Base-by-base conservation (phyloP, 441 rosid genomes). In the Adansonia madagascariensis region DNA sequence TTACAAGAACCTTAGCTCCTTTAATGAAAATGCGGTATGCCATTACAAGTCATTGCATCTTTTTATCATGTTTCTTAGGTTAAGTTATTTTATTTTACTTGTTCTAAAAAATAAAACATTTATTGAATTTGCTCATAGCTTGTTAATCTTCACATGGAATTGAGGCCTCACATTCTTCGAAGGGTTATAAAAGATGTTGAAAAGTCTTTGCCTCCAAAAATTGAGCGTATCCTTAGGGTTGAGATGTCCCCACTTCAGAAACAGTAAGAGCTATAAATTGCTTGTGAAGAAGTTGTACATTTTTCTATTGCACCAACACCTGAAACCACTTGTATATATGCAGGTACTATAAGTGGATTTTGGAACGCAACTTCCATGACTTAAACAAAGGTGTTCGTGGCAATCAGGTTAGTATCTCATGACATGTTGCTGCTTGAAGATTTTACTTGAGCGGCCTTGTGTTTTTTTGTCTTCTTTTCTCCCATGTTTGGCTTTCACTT, bases 161-260 rank as follows among this genome's bases (percentile, higher is more conserved):
- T 97, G 89, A 91, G 97, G 90, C 99, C 99, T 72, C 99, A 97
- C 83, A 93, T 97, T 81, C 91, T 97, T 72, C 88, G 99, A 76
- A 94, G 99, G 88, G 98, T 97, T 55, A 97, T 97, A 79, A 97
- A 97, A 86, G 99, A 97, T 82, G 99, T 97, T 22, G 99, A 97
- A 82, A 97, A 95, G 87, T 95, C 98, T 71, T 87, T 97, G 86
- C 99, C 99, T 71, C 99, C 99, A 17, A 97, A 97, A 87, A 91
- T 93, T 80, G 99, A 97, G 89, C 97, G 99, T 59, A 93, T 97
- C 79, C 89, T 97, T 83, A 91, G 99, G 89, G 96, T 97, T 80
- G 99, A 97, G 86, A 97, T 97, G 99, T 97, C 99, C 71, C 99
- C 99, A 74, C 94, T 97, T 78, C 99, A 97, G 85, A 97, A 95